Percentiles rank a stretch among this genome's conserved stretches.
phyloP scores from a whole-genome alignment of 2,329 filamentous ascomycete genomes.

The Rutstroemia sp. region DNA sequence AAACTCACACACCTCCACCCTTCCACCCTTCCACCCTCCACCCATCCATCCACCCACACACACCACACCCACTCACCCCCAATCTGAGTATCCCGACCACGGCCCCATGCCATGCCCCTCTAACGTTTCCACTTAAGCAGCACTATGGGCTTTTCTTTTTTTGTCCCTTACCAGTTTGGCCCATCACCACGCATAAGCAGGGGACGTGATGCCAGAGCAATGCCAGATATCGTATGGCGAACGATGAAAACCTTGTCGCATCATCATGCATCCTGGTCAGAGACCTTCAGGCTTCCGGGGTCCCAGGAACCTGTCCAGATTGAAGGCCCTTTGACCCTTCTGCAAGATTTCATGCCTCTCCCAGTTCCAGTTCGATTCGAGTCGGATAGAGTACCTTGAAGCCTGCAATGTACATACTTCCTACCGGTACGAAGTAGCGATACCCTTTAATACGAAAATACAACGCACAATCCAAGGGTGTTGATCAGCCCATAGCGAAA shows the following conservation, averaged over 20 bases:
- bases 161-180: not conserved
- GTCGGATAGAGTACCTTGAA: not conserved
- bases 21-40: no score
- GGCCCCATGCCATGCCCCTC: no score
- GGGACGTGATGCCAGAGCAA: not conserved
- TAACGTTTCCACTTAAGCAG: no score
- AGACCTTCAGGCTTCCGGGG: not conserved
- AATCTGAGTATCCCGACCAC: no score
- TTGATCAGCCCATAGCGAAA: not conserved
- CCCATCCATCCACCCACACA: no score
- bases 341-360: slow-evolving; percentile 1
- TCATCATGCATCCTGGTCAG: not conserved
- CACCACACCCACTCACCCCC: no score
- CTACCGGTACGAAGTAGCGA: not conserved
- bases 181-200: slow-evolving; percentile 2
- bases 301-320: not conserved
- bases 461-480: not conserved
- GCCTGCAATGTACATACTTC: not conserved
- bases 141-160: no score
- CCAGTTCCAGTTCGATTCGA: not conserved
- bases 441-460: not conserved
- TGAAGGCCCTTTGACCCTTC: not conserved
- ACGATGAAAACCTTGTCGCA: not conserved
- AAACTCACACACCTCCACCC: no score
- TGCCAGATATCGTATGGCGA: not conserved